Evolutionary conservation across 768 basidiomycete genomes (phyloP), one percentile per base, ranked within the genome.

Genomic region (Galerina marginata): DNA sequence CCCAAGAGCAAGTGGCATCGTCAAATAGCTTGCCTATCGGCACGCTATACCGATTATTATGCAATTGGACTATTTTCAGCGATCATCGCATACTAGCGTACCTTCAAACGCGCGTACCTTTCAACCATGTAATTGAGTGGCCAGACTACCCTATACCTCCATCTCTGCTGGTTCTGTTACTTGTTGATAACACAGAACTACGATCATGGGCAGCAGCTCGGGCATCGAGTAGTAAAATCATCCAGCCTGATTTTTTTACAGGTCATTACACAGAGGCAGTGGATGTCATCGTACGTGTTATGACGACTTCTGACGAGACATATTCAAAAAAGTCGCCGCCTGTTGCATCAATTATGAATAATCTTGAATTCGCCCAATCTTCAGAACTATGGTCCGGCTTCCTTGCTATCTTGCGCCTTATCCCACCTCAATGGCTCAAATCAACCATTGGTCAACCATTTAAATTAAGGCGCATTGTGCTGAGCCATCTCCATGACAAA

Each of bases 171-270:
- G 70, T 86, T 11, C 77, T 91, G 11, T 71, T 88, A 25, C 75
- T 90, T 61, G 80, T 85, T 56, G 77, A 82, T 52, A 75, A 78
- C 14, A 58, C 69, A 5, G 70, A 74, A 9, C 75, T 91, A 39
- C 82, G 91, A 47, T 76, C 76, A 15, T 92, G 89, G 89, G 87
- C 91, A 2, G 74, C 72, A 57, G 66, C 71, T 23, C 84, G 87
- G 55, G 69, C 80, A 4, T 71, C 75, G 14, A 71, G 75, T 26
- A 78, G 73, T 60, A 73, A 71, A 15, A 84, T 87, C 9, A 83
- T 90, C 59, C 66, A 81, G 2, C 61, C 65, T 58, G 78, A 81
- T 15, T 69, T 77, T n/a, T 87, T 88, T 56, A 69, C 75, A 36
- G 73, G 76, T 0, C 72, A 80, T 12, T 86, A 91, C 66, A 61